phyloP scores from a whole-genome alignment of 2,329 filamentous ascomycete genomes.

The Aspergillus novofumigatus region DNA sequence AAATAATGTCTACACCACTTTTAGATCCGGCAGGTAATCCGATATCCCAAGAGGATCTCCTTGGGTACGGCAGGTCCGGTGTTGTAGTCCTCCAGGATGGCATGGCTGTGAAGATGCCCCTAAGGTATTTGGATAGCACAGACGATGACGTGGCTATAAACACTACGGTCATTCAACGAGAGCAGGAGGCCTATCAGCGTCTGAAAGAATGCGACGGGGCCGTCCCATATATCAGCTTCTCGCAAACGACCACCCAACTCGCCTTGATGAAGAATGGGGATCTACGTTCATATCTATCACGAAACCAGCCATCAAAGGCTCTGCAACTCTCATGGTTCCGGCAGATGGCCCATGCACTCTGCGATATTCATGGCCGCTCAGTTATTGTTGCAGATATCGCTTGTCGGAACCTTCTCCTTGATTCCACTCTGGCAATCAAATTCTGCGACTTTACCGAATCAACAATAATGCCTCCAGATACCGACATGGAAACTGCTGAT shows the following conservation, averaged over 20 bases:
- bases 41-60: slow-evolving; percentile 1
- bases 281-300: slow-evolving; percentile 19
- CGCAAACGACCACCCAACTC: slow-evolving; percentile 13
- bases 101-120: slow-evolving; percentile 17
- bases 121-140: slow-evolving; percentile 12
- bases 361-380: slow-evolving; percentile 20
- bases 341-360: slow-evolving; percentile 21
- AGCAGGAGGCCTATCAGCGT: slow-evolving; percentile 19
- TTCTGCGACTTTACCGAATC: slow-evolving; percentile 27
- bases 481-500: slow-evolving; percentile 22
- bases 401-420: slow-evolving; percentile 25
- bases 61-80: slow-evolving; percentile 14
- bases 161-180: slow-evolving; percentile 10
- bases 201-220: slow-evolving; percentile 13
- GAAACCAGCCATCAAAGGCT: slow-evolving; percentile 9
- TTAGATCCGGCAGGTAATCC: no score
- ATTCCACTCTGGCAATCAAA: slow-evolving; percentile 22
- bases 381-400: slow-evolving; percentile 28
- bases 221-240: slow-evolving; percentile 15
- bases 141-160: slow-evolving; percentile 15
- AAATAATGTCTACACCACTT: no score
- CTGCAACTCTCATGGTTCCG: slow-evolving; percentile 21
- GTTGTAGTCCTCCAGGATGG: slow-evolving; percentile 11
- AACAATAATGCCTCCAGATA: slow-evolving; percentile 19
- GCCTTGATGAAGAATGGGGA: slow-evolving; percentile 25